Evolutionary conservation across 306 rosid genomes (phyloP).

Genomic region (Inga oerstediana): DNA sequence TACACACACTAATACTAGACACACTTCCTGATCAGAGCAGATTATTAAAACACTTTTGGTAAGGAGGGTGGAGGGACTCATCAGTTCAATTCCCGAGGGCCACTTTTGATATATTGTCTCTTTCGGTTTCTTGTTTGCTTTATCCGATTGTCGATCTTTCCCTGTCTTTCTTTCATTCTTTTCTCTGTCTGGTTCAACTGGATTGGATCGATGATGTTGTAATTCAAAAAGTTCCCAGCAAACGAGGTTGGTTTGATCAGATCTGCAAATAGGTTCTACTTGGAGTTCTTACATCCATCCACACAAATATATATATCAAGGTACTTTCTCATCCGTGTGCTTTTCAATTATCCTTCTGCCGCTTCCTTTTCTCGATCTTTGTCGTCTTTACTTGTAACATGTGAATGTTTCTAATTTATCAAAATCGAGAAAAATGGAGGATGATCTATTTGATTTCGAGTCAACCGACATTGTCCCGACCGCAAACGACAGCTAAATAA

Average conservation of each 20-base stretch:
- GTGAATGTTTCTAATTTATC: background rate
- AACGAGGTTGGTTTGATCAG: slow-evolving; percentile 49
- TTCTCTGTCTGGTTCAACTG: slow-evolving; percentile 16
- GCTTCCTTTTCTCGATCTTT: background rate
- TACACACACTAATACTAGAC: background rate
- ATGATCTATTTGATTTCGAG: slow-evolving; percentile 11
- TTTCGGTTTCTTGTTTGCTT: slow-evolving; percentile 17
- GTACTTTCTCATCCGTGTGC: slow-evolving; percentile 32
- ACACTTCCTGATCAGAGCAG: slow-evolving; percentile 7
- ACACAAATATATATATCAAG: slow-evolving; percentile 32
- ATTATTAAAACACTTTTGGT: background rate
- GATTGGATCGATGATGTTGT: slow-evolving; percentile 16
- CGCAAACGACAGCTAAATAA: background rate
- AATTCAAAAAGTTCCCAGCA: slow-evolving; percentile 29
- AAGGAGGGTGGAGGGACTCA: slow-evolving; percentile 6
- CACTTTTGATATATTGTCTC: slow-evolving; percentile 12
- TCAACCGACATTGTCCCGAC: slow-evolving; percentile 22
- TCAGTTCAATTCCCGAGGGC: slow-evolving; percentile 65
- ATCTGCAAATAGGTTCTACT: slow-evolving; percentile 39
- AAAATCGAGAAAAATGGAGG: slow-evolving; percentile 6
- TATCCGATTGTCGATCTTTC: slow-evolving; percentile 18
- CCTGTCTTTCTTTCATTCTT: slow-evolving; percentile 14
- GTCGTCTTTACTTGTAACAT: background rate
- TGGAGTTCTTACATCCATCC: slow-evolving; percentile 24
- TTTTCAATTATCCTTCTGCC: slow-evolving; percentile 4